Evolutionary conservation across 2,329 filamentous ascomycete species (phyloP).

Genomic region (Fusarium drepaniforme): DNA sequence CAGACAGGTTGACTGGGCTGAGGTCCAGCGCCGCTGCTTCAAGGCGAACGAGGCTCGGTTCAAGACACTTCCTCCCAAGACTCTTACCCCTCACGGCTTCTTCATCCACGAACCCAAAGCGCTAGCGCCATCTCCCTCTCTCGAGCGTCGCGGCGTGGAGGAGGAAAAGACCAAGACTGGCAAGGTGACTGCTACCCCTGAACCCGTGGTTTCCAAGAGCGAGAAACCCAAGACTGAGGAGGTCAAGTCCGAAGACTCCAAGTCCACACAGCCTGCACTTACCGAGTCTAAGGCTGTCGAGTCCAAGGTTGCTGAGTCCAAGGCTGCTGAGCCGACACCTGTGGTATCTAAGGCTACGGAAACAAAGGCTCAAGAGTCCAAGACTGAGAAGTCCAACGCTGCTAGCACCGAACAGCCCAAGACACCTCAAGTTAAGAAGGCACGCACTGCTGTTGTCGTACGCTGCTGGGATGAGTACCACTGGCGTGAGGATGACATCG

Average conservation of each 20-base stretch:
- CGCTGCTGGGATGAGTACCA: slow-evolving; percentile 85
- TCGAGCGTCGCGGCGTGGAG: slow-evolving; percentile 26
- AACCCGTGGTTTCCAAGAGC: slow-evolving; percentile 6
- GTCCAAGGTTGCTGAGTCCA: too few species aligned
- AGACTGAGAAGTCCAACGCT: slow-evolving; percentile 3
- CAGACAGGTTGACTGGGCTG: slow-evolving; percentile 81
- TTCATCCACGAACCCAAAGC: slow-evolving; percentile 56
- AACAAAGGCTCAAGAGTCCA: slow-evolving; percentile 14
- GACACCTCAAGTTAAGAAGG: slow-evolving; percentile 28
- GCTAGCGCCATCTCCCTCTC: slow-evolving; percentile 1
- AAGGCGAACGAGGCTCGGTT: slow-evolving; percentile 79
- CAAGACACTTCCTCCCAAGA: slow-evolving; percentile 57
- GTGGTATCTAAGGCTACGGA: slow-evolving; percentile 10
- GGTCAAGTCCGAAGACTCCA: slow-evolving; percentile 16
- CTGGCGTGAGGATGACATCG: slow-evolving; percentile 84
- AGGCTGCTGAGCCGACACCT: neutral
- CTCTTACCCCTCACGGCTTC: slow-evolving; percentile 62
- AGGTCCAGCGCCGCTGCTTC: slow-evolving; percentile 80
- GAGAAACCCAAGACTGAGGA: slow-evolving; percentile 7
- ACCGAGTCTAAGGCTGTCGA: neutral
- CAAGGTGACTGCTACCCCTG: slow-evolving; percentile 31
- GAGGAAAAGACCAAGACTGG: slow-evolving; percentile 20
- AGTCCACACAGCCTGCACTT: neutral
- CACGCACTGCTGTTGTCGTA: slow-evolving; percentile 80
- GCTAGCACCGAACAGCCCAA: slow-evolving; percentile 8